These are phyloP conservation scores for Blastocystis sp. DNA, from an alignment of 352 stramenopile genomes.

Conservation along the genomic window DNA sequence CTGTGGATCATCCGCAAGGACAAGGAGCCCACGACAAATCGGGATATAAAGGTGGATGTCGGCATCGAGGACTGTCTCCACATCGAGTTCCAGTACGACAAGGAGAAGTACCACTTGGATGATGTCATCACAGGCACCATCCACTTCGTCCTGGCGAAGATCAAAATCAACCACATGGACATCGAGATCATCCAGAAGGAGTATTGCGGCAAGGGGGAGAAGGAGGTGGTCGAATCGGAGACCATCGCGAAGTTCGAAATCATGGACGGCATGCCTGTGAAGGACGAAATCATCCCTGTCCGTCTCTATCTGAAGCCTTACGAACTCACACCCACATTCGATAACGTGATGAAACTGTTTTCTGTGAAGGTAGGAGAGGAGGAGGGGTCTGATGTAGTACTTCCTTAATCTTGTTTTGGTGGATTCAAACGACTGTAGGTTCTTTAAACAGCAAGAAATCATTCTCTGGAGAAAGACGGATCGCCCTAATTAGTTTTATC, in stretches of 20 bases:
- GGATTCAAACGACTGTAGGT: conserved; percentile 95
- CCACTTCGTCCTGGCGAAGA: conserved; percentile 91
- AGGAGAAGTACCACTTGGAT: conserved; percentile 86
- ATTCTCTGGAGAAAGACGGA: conserved; percentile 74
- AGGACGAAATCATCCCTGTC: conserved; percentile 89
- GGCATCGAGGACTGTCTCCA: conserved; percentile 98
- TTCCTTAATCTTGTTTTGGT: conserved; percentile 97
- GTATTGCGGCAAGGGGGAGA: conserved; percentile 73
- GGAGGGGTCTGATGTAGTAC: conserved; percentile 67
- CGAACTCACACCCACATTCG: conserved; percentile 74
- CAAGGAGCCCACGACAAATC: conserved; percentile 73
- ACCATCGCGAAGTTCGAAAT: conserved; percentile 96
- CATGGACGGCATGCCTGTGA: conserved; percentile 94
- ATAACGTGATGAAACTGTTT: conserved; percentile 73
- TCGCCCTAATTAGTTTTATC: not conserved
- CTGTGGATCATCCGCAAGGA: conserved; percentile 71
- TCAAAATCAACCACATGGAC: conserved; percentile 99
- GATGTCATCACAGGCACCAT: conserved; percentile 93
- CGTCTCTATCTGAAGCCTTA: conserved; percentile 81
- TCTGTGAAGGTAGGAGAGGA: conserved; percentile 62
- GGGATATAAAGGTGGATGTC: conserved; percentile 92
- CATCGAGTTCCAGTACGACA: conserved; percentile 97
- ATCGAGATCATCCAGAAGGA: conserved; percentile 90
- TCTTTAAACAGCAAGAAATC: conserved; percentile 99
- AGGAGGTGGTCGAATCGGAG: conserved; percentile 85